Conservation (phyloP, 2,329 filamentous ascomycete species). For the Apiospora phragmitis region DNA sequence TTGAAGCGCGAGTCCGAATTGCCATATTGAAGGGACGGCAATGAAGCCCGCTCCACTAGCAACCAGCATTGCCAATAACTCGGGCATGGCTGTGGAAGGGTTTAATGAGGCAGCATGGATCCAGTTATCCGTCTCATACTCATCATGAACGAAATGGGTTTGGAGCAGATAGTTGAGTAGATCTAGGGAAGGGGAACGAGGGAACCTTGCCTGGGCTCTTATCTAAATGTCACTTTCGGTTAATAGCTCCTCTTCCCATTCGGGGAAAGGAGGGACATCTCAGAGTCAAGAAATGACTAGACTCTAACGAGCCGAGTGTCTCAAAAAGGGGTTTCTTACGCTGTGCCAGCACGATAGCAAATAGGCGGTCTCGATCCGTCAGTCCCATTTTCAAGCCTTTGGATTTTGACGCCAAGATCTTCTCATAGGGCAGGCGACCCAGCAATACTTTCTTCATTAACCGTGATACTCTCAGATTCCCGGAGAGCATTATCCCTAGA, state of each 20-base stretch:
- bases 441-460: constrained; percentile 25
- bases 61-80: constrained; percentile 26
- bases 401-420: constrained; percentile 15
- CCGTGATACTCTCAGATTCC: constrained; percentile 23
- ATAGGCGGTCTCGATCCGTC: constrained; percentile 26
- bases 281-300: not conserved
- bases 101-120: constrained; percentile 28
- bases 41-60: constrained; percentile 27
- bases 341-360: constrained; percentile 26
- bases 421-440: constrained; percentile 20
- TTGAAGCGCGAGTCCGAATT: constrained; percentile 38
- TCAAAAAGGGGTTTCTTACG: constrained; percentile 19
- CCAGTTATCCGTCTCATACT: constrained; percentile 28
- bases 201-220: constrained; percentile 17
- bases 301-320: too few species aligned
- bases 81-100: constrained; percentile 24
- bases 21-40: constrained; percentile 28
- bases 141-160: constrained; percentile 28
- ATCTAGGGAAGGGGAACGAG: constrained; percentile 29
- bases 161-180: constrained; percentile 30
- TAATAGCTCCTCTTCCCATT: not conserved
- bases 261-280: not conserved
- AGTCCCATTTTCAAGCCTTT: constrained; percentile 22
- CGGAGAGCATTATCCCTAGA: constrained; percentile 27
- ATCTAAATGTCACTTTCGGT: not conserved